These are phyloP conservation scores for Dothideomycetes sp. DNA, from an alignment of 2,329 filamentous ascomycete genomes.

Conservation along the genomic window DNA sequence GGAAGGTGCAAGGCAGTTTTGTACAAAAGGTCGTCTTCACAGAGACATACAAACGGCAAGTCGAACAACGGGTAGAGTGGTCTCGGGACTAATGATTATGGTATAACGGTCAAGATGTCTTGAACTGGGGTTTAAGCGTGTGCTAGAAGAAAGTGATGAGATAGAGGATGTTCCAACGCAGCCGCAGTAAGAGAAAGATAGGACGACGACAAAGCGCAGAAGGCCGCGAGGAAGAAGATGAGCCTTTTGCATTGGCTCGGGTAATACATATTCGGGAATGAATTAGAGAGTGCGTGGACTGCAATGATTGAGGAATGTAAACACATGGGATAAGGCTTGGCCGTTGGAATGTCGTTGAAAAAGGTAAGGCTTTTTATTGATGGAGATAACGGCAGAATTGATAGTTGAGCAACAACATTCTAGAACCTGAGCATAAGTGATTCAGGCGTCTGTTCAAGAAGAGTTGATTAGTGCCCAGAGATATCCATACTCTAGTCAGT, in stretches of 20 bases:
- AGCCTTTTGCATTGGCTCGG: too few species aligned
- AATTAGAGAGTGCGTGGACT: neutral
- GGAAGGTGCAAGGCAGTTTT: neutral
- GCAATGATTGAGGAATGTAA: constrained; percentile 8
- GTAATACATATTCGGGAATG: too few species aligned
- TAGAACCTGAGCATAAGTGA: too few species aligned
- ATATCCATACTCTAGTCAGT: too few species aligned
- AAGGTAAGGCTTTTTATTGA: neutral
- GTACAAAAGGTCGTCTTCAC: too few species aligned
- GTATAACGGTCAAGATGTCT: neutral
- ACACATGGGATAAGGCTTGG: neutral
- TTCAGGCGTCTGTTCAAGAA: too few species aligned
- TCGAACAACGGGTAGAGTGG: too few species aligned
- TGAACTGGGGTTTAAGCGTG: neutral
- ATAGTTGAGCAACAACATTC: neutral
- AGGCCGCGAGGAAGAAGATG: neutral
- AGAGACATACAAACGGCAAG: too few species aligned
- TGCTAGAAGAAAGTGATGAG: neutral
- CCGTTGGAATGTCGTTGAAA: constrained; percentile 6
- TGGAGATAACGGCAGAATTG: neutral
- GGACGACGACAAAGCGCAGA: neutral
- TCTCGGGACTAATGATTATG: neutral
- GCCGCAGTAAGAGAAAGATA: neutral
- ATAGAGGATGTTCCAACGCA: neutral
- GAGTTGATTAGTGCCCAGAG: too few species aligned